Conservation (phyloP, 768 basidiomycete species). For the Tricholoma flavovirens region DNA sequence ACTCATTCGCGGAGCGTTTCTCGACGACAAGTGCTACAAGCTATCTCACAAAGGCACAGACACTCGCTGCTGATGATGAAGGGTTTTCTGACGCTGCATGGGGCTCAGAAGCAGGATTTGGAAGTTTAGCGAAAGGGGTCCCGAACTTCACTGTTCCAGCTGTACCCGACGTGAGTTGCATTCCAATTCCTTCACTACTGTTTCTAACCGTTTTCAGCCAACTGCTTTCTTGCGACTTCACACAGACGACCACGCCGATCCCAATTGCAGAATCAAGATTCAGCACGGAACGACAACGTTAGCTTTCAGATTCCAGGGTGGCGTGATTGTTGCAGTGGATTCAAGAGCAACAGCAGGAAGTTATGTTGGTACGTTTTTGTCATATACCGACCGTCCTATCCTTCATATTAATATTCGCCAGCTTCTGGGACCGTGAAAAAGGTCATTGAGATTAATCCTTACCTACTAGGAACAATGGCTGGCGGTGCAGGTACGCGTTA, state of each 20-base stretch:
- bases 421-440: conserved; percentile 98
- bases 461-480: conserved; percentile 98
- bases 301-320: conserved; percentile 94
- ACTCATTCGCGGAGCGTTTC: conserved; percentile 62
- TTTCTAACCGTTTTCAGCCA: conserved; percentile 49
- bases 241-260: conserved; percentile 94
- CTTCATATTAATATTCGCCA: conserved; percentile 25
- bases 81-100: conserved; percentile 65
- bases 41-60: conserved; percentile 44
- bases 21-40: conserved; percentile 48
- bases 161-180: conserved; percentile 63
- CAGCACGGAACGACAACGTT: conserved; percentile 98
- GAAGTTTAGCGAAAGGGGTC: conserved; percentile 62
- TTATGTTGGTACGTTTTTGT: conserved; percentile 75
- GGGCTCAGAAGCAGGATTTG: conserved; percentile 83
- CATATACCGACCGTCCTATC: neutral
- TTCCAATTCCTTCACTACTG: neutral
- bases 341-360: conserved; percentile 95
- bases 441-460: conserved; percentile 99
- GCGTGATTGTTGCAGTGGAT: conserved; percentile 99
- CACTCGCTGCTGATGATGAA: conserved; percentile 52
- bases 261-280: conserved; percentile 94
- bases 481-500: conserved; percentile 82
- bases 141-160: conserved; percentile 70
- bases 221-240: conserved; percentile 86